Conservation (phyloP, 495 filamentous ascomycete genomes). For the Trichoderma erinaceum region DNA sequence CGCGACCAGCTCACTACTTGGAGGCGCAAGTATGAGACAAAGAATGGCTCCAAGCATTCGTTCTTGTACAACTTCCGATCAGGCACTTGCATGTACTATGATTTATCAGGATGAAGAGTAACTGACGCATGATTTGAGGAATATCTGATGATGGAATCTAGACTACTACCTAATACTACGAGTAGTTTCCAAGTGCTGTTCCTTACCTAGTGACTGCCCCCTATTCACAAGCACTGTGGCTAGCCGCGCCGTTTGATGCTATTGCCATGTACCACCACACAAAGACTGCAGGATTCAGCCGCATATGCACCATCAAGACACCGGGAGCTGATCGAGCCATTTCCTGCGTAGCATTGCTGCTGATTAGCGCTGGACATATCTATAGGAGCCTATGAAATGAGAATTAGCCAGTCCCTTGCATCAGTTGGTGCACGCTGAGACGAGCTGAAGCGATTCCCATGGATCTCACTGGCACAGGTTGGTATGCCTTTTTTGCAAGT, state of each 20-base stretch:
- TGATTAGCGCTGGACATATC: too few relatives aligned
- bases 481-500: background rate
- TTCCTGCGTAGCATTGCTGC: too few relatives aligned
- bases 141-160: background rate
- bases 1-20: constrained; percentile 65
- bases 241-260: too few relatives aligned
- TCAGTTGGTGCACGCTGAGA: background rate
- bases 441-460: background rate
- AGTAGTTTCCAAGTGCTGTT: too few relatives aligned
- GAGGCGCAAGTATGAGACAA: constrained; percentile 52
- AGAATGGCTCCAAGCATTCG: constrained; percentile 50
- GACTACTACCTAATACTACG: background rate
- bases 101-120: constrained; percentile 38
- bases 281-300: too few relatives aligned
- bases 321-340: too few relatives aligned
- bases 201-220: too few relatives aligned
- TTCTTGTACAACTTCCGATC: constrained; percentile 81
- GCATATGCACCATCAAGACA: too few relatives aligned
- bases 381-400: background rate
- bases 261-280: too few relatives aligned
- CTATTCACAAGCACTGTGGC: too few relatives aligned
- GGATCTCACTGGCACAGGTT: background rate
- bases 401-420: background rate
- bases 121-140: background rate
- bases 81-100: constrained; percentile 68